Evolutionary conservation across 495 filamentous ascomycete species (phyloP).

Genomic region (Neurospora terricola): DNA sequence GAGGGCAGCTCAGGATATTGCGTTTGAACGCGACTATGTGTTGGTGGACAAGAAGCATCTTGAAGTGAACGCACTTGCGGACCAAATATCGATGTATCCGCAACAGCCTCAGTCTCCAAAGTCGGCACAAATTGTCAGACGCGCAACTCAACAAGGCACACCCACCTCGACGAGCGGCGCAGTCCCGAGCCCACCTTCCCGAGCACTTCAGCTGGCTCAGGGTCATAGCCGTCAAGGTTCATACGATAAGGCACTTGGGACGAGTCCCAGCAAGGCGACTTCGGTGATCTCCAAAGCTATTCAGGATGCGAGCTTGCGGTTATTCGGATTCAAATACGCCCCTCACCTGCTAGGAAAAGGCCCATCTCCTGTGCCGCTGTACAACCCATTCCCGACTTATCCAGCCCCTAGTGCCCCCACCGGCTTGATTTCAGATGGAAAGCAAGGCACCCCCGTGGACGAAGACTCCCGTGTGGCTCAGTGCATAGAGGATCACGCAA

Average conservation of each 20-base stretch:
- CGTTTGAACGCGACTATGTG: conserved; percentile 88
- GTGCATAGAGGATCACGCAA: conserved; percentile 81
- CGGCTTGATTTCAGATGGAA: conserved; percentile 57
- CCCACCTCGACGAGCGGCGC: conserved; percentile 50
- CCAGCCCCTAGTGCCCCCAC: conserved; percentile 49
- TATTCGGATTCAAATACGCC: conserved; percentile 67
- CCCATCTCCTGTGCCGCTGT: conserved; percentile 66
- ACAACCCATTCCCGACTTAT: conserved; percentile 77
- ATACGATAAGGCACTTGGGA: conserved; percentile 68
- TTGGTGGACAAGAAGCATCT: conserved; percentile 90
- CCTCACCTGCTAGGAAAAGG: conserved; percentile 56
- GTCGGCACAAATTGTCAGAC: conserved; percentile 37
- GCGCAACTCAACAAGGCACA: conserved; percentile 54
- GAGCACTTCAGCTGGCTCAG: conserved; percentile 59
- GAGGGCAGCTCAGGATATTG: conserved; percentile 73
- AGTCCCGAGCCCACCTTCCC: conserved; percentile 43
- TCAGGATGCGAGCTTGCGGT: conserved; percentile 79
- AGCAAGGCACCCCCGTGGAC: conserved; percentile 50
- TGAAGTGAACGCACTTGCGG: conserved; percentile 93
- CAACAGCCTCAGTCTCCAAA: conserved; percentile 38
- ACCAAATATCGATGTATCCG: conserved; percentile 77
- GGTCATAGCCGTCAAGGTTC: conserved; percentile 57
- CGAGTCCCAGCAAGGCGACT: conserved; percentile 68
- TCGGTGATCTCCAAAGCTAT: conserved; percentile 91
- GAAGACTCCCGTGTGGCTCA: conserved; percentile 74